Evolutionary conservation across 164 flowering plant genomes (phyloP).

Genomic region (Protea cynaroides): DNA sequence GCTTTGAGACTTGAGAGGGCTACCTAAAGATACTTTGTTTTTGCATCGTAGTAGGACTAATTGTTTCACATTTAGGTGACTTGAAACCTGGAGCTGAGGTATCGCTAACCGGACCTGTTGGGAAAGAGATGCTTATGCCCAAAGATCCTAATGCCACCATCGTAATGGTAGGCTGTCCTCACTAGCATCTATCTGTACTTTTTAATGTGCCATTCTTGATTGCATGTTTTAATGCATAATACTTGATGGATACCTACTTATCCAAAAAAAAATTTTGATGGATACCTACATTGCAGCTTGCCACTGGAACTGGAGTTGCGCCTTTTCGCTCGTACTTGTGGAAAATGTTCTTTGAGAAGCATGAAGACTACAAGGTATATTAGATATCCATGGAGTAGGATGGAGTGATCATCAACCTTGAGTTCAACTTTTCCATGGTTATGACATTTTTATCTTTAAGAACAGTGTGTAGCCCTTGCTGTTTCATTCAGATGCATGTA

Average conservation of each 20-base stretch:
- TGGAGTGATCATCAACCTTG: neutral
- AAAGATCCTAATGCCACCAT: constrained; percentile 84
- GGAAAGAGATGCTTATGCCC: constrained; percentile 99
- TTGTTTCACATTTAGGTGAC: constrained; percentile 49
- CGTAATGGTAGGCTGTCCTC: constrained; percentile 52
- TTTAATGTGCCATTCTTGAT: neutral
- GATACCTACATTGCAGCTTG: constrained; percentile 53
- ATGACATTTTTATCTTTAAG: neutral
- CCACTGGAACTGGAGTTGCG: constrained; percentile 97
- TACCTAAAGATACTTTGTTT: neutral
- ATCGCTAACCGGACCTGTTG: constrained; percentile 88
- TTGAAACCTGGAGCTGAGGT: constrained; percentile 88
- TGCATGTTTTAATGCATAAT: neutral
- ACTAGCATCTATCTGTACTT: neutral
- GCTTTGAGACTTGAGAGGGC: no score
- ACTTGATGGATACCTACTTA: constrained; percentile 1
- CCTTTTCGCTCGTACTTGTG: constrained; percentile 91
- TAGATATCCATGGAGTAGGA: neutral
- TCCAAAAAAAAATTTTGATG: no score
- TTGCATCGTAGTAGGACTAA: neutral
- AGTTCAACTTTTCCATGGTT: neutral
- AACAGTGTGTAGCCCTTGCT: neutral
- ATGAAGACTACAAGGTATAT: constrained; percentile 85
- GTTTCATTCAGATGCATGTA: neutral
- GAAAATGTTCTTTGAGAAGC: constrained; percentile 99